Percentiles rank a stretch among this genome's conserved stretches.
Evolutionary conservation across 768 basidiomycete genomes (phyloP).

Genomic region (Cyclocybe aegerita): DNA sequence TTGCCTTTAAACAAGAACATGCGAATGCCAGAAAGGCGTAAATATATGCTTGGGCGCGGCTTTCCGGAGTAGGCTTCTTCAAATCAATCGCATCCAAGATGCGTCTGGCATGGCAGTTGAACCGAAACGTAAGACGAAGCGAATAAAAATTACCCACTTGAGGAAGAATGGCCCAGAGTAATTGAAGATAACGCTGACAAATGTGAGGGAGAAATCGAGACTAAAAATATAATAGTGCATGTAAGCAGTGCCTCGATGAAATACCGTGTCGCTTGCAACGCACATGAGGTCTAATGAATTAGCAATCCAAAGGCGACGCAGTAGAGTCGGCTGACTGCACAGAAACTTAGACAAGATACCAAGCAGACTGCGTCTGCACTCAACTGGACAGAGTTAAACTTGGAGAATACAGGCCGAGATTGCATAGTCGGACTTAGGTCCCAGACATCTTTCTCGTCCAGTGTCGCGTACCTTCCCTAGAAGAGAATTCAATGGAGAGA

Average conservation of each 20-base stretch:
- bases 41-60: constrained; percentile 64
- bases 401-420: constrained; percentile 62
- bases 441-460: constrained; percentile 76
- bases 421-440: constrained; percentile 65
- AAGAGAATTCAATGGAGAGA: background rate
- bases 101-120: constrained; percentile 26
- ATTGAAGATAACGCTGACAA: constrained; percentile 70
- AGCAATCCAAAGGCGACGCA: constrained; percentile 41
- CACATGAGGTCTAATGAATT: constrained; percentile 49
- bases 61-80: constrained; percentile 44
- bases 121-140: background rate
- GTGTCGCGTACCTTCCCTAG: constrained; percentile 49
- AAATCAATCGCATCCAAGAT: constrained; percentile 60
- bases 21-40: constrained; percentile 78
- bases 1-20: constrained; percentile 55
- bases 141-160: constrained; percentile 43
- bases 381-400: constrained; percentile 41
- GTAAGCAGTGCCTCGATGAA: background rate
- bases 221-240: constrained; percentile 22
- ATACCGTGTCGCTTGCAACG: constrained; percentile 2
- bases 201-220: constrained; percentile 67
- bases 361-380: background rate
- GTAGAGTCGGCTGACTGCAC: constrained; percentile 33
- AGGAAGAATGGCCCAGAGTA: constrained; percentile 87
- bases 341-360: background rate